Evolutionary conservation across 176 grass and related monocot genomes (phyloP).

Genomic region (Oryza glumipatula): DNA sequence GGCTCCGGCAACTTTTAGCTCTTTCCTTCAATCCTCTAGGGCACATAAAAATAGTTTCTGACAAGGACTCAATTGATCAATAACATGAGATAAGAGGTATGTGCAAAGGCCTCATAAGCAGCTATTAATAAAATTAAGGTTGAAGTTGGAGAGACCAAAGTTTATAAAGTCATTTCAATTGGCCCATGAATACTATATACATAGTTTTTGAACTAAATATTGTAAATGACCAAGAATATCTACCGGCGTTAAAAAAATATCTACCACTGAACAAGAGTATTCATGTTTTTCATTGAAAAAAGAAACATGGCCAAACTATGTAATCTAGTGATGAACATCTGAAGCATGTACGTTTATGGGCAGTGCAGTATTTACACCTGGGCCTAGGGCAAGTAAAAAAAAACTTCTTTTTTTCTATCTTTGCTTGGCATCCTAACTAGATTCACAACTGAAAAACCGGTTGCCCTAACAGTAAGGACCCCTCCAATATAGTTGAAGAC

Average conservation of each 20-base stretch:
- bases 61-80: background rate
- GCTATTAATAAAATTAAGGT: background rate
- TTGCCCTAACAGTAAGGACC: background rate
- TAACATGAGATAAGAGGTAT: background rate
- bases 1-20: background rate
- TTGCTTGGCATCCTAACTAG: constrained; percentile 1
- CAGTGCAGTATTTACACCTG: background rate
- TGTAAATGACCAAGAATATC: background rate
- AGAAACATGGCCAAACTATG: background rate
- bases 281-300: background rate
- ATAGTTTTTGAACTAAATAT: background rate
- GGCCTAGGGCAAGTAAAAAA: background rate
- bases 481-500: background rate
- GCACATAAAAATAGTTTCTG: background rate
- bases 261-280: background rate
- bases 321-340: background rate
- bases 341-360: background rate
- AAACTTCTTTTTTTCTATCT: background rate
- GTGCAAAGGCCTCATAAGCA: background rate
- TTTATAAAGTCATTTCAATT: background rate
- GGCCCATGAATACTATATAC: background rate
- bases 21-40: background rate
- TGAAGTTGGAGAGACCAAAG: background rate
- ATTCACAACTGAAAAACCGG: constrained; percentile 2
- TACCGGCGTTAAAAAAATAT: background rate